Conservation (phyloP, 225 moss, liverwort and hornwort species). For the Straminergon stramineum region DNA sequence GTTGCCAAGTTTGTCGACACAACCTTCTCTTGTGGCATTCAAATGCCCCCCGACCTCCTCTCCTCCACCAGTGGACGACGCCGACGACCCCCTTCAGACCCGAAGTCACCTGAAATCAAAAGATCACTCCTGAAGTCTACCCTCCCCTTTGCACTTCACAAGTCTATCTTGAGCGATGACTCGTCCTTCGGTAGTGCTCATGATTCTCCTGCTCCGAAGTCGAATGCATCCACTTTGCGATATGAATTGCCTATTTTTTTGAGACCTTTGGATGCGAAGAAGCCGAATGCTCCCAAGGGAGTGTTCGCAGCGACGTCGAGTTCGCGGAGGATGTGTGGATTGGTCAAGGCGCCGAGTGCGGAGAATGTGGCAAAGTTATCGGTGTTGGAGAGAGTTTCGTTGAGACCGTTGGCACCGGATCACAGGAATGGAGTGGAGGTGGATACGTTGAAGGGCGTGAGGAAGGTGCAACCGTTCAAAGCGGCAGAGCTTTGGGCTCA, state of each 20-base stretch:
- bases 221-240: not conserved
- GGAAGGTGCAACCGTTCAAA: conserved; percentile 25
- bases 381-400: conserved; percentile 49
- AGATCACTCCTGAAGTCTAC: not conserved
- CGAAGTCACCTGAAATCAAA: conserved; percentile 9
- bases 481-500: conserved; percentile 52
- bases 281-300: conserved; percentile 25
- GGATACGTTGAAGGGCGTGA: conserved; percentile 1
- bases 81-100: not conserved
- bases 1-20: conserved; percentile 65
- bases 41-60: conserved; percentile 49
- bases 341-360: conserved; percentile 9
- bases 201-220: not conserved
- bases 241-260: not conserved
- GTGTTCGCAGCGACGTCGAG: not conserved
- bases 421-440: conserved; percentile 38
- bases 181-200: not conserved
- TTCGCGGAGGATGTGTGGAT: conserved; percentile 28
- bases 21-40: conserved; percentile 33
- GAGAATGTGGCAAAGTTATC: conserved; percentile 53
- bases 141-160: not conserved
- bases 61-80: not conserved
- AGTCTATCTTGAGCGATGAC: not conserved
- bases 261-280: not conserved
- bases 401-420: conserved; percentile 59